A percentile compares a stretch with the other conserved stretches of the same genome.
Conservation (phyloP, 768 basidiomycete species). For the Pleurotus platypus region DNA sequence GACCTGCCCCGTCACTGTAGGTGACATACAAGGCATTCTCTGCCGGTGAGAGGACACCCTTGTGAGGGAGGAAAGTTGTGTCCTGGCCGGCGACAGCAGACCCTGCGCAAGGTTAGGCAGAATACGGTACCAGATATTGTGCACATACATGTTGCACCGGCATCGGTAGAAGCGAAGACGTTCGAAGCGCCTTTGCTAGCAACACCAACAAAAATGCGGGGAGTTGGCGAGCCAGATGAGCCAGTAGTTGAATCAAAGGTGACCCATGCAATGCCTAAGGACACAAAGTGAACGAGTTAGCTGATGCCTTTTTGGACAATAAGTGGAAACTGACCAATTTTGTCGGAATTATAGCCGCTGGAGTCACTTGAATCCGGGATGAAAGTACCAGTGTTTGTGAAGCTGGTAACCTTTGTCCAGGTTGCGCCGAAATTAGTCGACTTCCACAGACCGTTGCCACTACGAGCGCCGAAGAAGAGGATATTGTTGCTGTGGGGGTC, state of each 20-base stretch:
- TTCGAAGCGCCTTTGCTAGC: conserved; percentile 52
- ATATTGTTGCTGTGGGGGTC: conserved; percentile 63
- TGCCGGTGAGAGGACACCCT: conserved; percentile 57
- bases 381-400: conserved; percentile 57
- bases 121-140: not conserved
- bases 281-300: not conserved
- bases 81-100: conserved; percentile 54
- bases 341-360: conserved; percentile 38
- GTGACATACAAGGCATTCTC: conserved; percentile 59
- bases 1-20: conserved; percentile 61
- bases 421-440: conserved; percentile 55
- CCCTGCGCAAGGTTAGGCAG: conserved; percentile 35
- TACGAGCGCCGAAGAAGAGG: conserved; percentile 60
- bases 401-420: conserved; percentile 57
- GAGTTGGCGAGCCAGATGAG: conserved; percentile 46
- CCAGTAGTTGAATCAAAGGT: conserved; percentile 63
- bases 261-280: conserved; percentile 52
- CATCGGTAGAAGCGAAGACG: conserved; percentile 54
- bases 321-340: conserved; percentile 25
- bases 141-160: conserved; percentile 50
- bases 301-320: not conserved
- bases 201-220: conserved; percentile 67
- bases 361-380: conserved; percentile 50
- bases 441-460: conserved; percentile 66
- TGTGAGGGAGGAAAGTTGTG: conserved; percentile 58